Conservation (phyloP, 2,329 filamentous ascomycete species). For the Colletotrichum navitas region DNA sequence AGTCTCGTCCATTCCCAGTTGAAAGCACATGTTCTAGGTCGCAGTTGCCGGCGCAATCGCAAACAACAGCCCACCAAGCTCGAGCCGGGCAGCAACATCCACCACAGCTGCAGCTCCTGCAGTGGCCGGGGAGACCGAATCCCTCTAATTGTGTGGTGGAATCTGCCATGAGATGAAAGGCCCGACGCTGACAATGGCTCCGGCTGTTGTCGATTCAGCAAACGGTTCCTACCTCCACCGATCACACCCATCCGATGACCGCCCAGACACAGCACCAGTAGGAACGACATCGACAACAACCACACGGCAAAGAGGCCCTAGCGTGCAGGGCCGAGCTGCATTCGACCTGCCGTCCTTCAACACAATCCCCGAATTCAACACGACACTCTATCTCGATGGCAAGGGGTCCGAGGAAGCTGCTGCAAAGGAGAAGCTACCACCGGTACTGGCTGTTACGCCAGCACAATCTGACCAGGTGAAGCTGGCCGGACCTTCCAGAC, state of each 20-base stretch:
- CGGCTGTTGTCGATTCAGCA: conserved; percentile 49
- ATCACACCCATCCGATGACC: conserved; percentile 52
- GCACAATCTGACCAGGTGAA: conserved; percentile 23
- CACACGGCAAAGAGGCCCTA: conserved; percentile 41
- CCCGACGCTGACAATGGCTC: conserved; percentile 55
- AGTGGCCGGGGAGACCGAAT: conserved; percentile 9
- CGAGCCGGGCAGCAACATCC: conserved; percentile 1
- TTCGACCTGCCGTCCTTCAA: conserved; percentile 69
- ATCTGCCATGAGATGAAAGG: conserved; percentile 53
- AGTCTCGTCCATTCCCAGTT: conserved; percentile 12
- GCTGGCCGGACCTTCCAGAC: conserved; percentile 23
- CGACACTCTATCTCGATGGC: conserved; percentile 56
- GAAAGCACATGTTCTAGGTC: conserved; percentile 28
- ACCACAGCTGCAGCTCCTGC: conserved; percentile 28
- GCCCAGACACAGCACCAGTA: conserved; percentile 42
- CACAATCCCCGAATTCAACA: conserved; percentile 62
- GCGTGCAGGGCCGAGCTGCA: conserved; percentile 51
- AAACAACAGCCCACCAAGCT: conserved; percentile 14
- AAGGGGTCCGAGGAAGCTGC: conserved; percentile 44
- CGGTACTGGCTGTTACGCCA: background rate
- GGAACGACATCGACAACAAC: conserved; percentile 19
- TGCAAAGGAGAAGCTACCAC: conserved; percentile 47
- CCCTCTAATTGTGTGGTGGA: conserved; percentile 12
- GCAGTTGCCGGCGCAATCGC: conserved; percentile 24
- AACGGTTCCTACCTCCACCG: conserved; percentile 48